Percentiles rank a stretch among this genome's conserved stretches.
Evolutionary conservation across 1,284 basidiomycete genomes (phyloP).

Genomic region (Ceratobasidium sp.): DNA sequence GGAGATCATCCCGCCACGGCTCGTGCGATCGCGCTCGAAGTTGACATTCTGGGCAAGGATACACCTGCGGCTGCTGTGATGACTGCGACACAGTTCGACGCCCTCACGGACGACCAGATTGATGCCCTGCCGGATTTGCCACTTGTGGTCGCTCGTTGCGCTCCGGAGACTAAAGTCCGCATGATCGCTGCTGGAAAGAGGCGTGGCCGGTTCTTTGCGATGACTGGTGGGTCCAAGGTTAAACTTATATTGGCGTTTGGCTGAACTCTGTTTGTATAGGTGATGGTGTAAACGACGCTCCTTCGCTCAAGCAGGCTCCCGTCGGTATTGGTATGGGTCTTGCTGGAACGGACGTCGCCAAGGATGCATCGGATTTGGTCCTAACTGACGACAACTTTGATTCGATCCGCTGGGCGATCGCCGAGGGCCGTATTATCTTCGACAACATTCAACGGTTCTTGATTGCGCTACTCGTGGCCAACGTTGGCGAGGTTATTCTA

Average conservation of each 20-base stretch:
- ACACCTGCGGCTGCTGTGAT: conserved; percentile 57
- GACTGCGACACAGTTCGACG: conserved; percentile 74
- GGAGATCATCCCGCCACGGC: conserved; percentile 65
- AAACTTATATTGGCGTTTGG: conserved; percentile 2
- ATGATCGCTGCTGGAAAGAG: conserved; percentile 73
- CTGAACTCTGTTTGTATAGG: conserved; percentile 52
- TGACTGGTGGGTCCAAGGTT: conserved; percentile 59
- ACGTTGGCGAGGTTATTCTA: conserved; percentile 73
- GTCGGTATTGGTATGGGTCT: conserved; percentile 79
- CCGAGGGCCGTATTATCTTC: conserved; percentile 69
- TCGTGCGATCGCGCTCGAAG: conserved; percentile 63
- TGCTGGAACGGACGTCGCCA: conserved; percentile 78
- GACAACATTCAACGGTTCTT: conserved; percentile 65
- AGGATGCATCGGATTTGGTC: conserved; percentile 73
- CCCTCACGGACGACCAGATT: conserved; percentile 72
- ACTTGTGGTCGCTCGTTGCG: conserved; percentile 72
- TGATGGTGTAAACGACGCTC: conserved; percentile 72
- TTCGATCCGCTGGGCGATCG: conserved; percentile 75
- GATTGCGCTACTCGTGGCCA: conserved; percentile 68
- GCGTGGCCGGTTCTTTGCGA: conserved; percentile 58
- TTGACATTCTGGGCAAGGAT: conserved; percentile 66
- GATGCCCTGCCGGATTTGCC: conserved; percentile 68
- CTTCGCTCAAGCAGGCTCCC: conserved; percentile 69
- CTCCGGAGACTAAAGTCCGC: conserved; percentile 64
- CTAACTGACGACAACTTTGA: conserved; percentile 82